These are phyloP conservation scores for Arthromyces matolae DNA, from an alignment of 768 basidiomycete species.

Conservation along the genomic window DNA sequence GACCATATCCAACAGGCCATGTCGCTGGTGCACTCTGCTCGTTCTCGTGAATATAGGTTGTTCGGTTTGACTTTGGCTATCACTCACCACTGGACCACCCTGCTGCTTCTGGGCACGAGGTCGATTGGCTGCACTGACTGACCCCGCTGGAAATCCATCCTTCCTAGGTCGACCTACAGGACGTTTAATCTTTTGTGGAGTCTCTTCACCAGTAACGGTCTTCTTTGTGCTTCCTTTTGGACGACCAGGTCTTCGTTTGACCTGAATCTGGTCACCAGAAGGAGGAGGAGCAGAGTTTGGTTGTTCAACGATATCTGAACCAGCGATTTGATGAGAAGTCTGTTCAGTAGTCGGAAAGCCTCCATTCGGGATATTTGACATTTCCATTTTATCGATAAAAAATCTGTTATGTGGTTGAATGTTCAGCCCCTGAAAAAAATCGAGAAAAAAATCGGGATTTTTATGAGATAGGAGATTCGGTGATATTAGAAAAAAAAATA, in stretches of 20 bases:
- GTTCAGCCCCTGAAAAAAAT: too few species aligned
- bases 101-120: too few species aligned
- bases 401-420: conserved; percentile 6
- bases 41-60: background rate
- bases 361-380: conserved; percentile 14
- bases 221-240: conserved; percentile 83
- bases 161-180: conserved; percentile 81
- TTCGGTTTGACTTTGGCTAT: too few species aligned
- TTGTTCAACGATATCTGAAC: background rate
- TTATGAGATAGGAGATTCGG: too few species aligned
- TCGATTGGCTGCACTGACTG: conserved; percentile 49
- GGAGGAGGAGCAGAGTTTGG: background rate
- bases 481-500: too few species aligned
- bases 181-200: conserved; percentile 59
- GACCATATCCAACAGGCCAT: conserved; percentile 9
- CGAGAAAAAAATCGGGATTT: too few species aligned
- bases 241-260: conserved; percentile 68
- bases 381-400: conserved; percentile 12
- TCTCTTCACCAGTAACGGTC: conserved; percentile 31
- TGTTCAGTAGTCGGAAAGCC: conserved; percentile 12
- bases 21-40: background rate
- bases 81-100: too few species aligned
- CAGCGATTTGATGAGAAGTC: background rate
- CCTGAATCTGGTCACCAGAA: background rate
- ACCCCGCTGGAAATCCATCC: conserved; percentile 78